phyloP scores from a whole-genome alignment of 768 basidiomycete species.

The Amanita subjunquillea region DNA sequence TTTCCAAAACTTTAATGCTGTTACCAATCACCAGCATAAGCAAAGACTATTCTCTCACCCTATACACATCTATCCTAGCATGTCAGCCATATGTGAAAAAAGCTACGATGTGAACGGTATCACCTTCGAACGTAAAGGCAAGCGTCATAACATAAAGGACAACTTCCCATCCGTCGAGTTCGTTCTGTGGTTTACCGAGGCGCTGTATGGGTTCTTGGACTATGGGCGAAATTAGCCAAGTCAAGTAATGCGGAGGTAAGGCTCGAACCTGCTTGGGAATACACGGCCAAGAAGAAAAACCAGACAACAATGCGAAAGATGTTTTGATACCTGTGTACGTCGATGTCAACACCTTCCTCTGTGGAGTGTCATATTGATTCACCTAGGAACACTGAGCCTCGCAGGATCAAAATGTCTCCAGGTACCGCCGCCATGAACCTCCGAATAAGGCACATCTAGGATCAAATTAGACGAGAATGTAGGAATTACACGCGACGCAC shows the following conservation, averaged over 20 bases:
- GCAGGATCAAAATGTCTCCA: constrained; percentile 69
- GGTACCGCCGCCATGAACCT: constrained; percentile 40
- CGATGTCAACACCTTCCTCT: constrained; percentile 2
- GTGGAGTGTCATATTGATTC: not conserved
- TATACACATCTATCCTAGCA: constrained; percentile 35
- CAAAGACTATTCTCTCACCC: constrained; percentile 23
- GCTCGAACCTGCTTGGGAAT: constrained; percentile 70
- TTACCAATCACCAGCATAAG: not conserved
- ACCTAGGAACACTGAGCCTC: constrained; percentile 75
- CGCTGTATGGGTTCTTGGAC: constrained; percentile 74
- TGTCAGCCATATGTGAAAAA: not conserved
- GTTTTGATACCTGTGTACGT: constrained; percentile 63
- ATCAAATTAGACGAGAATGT: not conserved
- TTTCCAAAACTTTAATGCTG: constrained; percentile 44
- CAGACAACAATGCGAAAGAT: constrained; percentile 68
- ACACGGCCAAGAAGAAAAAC: constrained; percentile 69
- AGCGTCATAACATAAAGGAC: constrained; percentile 70
- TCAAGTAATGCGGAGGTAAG: not conserved
- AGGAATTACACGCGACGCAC: constrained; percentile 25
- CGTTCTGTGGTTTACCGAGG: constrained; percentile 38
- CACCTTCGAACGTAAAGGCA: constrained; percentile 75
- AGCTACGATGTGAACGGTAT: constrained; percentile 5
- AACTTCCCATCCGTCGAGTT: constrained; percentile 75
- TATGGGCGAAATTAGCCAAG: constrained; percentile 13
- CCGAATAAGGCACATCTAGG: constrained; percentile 60